These are phyloP conservation scores for Globisporangium viniferum DNA, from an alignment of 352 stramenopile genomes.

Conservation along the genomic window DNA sequence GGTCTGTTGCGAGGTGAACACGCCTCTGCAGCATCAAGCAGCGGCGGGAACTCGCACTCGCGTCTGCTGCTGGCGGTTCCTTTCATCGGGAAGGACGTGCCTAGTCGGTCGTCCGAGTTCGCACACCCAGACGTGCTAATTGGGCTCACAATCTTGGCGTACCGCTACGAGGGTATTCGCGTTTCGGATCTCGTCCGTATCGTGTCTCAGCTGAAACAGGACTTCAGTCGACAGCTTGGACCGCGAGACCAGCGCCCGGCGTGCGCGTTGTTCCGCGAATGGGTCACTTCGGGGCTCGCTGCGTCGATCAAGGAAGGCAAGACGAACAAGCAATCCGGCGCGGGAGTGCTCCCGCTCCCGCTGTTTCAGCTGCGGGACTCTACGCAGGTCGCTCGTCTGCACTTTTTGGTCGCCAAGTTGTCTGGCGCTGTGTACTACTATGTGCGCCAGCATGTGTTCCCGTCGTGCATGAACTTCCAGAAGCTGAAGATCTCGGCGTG, in stretches of 20 bases:
- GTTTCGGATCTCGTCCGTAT: slow-evolving; percentile 82
- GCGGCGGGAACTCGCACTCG: slow-evolving; percentile 92
- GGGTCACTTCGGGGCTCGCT: slow-evolving; percentile 54
- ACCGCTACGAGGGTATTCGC: slow-evolving; percentile 89
- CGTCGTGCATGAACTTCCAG: slow-evolving; percentile 99
- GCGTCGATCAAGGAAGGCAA: slow-evolving; percentile 20
- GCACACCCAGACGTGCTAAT: slow-evolving; percentile 97
- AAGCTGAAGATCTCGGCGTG: slow-evolving; percentile 98
- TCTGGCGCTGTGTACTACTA: slow-evolving; percentile 98
- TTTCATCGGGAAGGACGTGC: slow-evolving; percentile 99
- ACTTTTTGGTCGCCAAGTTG: slow-evolving; percentile 92
- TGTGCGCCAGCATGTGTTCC: slow-evolving; percentile 97
- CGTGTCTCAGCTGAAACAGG: slow-evolving; percentile 86
- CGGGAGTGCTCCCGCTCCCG: slow-evolving; percentile 90
- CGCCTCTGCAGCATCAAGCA: slow-evolving; percentile 40
- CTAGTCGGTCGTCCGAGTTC: slow-evolving; percentile 98
- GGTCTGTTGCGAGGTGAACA: slow-evolving; percentile 90
- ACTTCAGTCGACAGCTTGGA: slow-evolving; percentile 83
- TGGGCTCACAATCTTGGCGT: slow-evolving; percentile 88
- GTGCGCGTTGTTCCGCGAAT: slow-evolving; percentile 74
- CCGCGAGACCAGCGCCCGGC: slow-evolving; percentile 78
- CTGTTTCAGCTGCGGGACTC: slow-evolving; percentile 97
- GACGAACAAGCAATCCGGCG: slow-evolving; percentile 21
- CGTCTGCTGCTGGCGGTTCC: slow-evolving; percentile 96
- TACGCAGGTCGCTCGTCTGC: slow-evolving; percentile 94